Conservation (phyloP, 257 asterid genomes). For the Gardenia jasminoides region DNA sequence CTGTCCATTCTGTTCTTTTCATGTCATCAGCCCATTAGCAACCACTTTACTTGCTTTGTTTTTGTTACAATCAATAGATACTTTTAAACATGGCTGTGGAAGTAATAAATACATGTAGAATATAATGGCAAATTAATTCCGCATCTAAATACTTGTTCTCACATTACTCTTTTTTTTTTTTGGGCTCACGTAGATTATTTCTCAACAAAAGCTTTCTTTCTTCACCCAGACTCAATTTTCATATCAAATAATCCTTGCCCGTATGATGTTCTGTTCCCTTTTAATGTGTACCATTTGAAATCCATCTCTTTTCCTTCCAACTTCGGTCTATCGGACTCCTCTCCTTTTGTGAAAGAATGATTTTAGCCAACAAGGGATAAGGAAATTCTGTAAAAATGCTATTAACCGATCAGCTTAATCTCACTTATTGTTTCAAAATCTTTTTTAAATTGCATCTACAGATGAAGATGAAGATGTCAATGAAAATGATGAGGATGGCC, state of each 20-base stretch:
- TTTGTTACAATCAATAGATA: too few species aligned
- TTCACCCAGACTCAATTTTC: neutral
- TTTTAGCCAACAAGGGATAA: neutral
- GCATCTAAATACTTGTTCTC: neutral
- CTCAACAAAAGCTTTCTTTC: neutral
- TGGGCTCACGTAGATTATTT: too few species aligned
- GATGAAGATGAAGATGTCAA: conserved; percentile 73
- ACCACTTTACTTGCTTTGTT: neutral
- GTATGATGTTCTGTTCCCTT: neutral
- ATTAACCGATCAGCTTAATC: neutral
- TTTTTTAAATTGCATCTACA: conserved; percentile 25
- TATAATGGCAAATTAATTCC: neutral
- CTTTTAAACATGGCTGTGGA: neutral
- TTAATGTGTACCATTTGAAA: neutral
- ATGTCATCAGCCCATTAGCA: neutral
- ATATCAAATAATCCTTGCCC: neutral
- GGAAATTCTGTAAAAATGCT: neutral
- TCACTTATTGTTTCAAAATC: too few species aligned
- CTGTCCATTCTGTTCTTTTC: neutral
- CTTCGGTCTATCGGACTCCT: neutral
- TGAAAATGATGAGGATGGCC: conserved; percentile 87
- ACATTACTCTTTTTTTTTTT: too few species aligned
- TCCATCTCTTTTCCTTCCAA: neutral
- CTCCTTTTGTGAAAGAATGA: neutral
- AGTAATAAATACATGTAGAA: neutral